Evolutionary conservation across 768 basidiomycete species (phyloP).

Genomic region (Fistulinella prunicolor): DNA sequence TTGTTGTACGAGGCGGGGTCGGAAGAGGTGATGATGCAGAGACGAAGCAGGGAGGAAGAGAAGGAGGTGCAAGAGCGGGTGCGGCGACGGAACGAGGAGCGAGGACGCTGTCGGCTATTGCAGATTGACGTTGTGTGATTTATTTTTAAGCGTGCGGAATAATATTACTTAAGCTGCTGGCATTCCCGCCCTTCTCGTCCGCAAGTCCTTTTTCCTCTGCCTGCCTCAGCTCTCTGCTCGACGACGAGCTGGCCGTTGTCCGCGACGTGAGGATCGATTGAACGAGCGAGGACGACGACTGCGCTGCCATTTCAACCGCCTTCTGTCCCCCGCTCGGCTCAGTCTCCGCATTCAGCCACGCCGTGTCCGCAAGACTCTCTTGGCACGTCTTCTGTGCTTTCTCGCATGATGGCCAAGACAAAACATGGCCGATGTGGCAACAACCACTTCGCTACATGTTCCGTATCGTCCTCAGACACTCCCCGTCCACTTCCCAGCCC

Average conservation of each 20-base stretch:
- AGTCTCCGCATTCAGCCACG: constrained; percentile 31
- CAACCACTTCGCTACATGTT: constrained; percentile 16
- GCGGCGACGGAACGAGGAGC: constrained; percentile 52
- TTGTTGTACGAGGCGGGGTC: constrained; percentile 62
- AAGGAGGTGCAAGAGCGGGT: constrained; percentile 38
- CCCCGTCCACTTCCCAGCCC: constrained; percentile 11
- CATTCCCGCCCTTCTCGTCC: constrained; percentile 9
- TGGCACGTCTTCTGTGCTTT: constrained; percentile 36
- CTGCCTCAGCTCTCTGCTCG: background rate
- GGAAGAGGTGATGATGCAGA: constrained; percentile 54
- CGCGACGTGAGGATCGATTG: constrained; percentile 1
- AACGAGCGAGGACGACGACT: background rate
- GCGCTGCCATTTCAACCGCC: background rate
- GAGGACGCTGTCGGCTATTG: constrained; percentile 43
- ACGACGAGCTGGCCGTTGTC: constrained; percentile 9
- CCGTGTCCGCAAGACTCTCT: constrained; percentile 33
- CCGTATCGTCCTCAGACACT: constrained; percentile 3
- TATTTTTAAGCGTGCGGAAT: constrained; percentile 20
- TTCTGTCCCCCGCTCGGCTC: constrained; percentile 4
- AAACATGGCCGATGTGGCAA: constrained; percentile 34
- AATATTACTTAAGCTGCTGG: constrained; percentile 25
- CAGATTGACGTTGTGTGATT: constrained; percentile 9
- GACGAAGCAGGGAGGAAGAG: constrained; percentile 33
- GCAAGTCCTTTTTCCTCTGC: constrained; percentile 1
- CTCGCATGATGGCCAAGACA: constrained; percentile 54